phyloP scores from a whole-genome alignment of 345 rosid species.

The Boechera retrofracta region DNA sequence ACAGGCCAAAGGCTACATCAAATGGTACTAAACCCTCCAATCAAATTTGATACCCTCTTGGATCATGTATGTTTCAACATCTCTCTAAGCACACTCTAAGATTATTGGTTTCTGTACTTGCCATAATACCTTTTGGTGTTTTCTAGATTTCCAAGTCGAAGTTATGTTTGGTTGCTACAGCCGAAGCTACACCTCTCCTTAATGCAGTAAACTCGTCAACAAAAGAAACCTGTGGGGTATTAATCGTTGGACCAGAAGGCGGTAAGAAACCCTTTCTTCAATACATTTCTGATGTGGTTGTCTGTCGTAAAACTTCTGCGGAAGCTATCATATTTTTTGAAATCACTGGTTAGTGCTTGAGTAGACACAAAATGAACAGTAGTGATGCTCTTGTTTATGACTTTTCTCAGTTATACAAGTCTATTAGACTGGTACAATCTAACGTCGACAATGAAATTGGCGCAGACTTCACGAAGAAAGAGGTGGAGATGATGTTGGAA shows the following conservation, averaged over 20 bases:
- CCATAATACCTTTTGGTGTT: neutral
- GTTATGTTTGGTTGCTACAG: constrained; percentile 74
- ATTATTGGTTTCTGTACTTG: neutral
- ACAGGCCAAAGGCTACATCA: constrained; percentile 88
- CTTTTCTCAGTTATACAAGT: neutral
- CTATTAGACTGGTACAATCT: constrained; percentile 15
- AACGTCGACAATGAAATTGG: constrained; percentile 9
- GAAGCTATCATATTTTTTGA: neutral
- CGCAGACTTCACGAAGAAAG: constrained; percentile 52
- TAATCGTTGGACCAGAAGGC: constrained; percentile 89
- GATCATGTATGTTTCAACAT: constrained; percentile 58
- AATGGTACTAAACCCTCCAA: constrained; percentile 75
- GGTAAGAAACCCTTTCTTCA: constrained; percentile 50
- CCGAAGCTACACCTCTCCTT: constrained; percentile 80
- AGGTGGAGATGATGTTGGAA: constrained; percentile 59
- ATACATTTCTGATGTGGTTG: neutral
- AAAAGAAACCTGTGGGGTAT: constrained; percentile 62
- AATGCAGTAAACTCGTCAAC: constrained; percentile 52
- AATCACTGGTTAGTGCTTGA: constrained; percentile 16
- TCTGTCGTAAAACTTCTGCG: constrained; percentile 8
- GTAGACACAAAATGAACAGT: neutral
- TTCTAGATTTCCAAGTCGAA: constrained; percentile 67
- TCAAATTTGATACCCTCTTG: constrained; percentile 55
- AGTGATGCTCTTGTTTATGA: constrained; percentile 1
- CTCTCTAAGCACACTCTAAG: constrained; percentile 4